Conservation (phyloP, 176 grass and related monocot species). For the Saccharum spontaneum region DNA sequence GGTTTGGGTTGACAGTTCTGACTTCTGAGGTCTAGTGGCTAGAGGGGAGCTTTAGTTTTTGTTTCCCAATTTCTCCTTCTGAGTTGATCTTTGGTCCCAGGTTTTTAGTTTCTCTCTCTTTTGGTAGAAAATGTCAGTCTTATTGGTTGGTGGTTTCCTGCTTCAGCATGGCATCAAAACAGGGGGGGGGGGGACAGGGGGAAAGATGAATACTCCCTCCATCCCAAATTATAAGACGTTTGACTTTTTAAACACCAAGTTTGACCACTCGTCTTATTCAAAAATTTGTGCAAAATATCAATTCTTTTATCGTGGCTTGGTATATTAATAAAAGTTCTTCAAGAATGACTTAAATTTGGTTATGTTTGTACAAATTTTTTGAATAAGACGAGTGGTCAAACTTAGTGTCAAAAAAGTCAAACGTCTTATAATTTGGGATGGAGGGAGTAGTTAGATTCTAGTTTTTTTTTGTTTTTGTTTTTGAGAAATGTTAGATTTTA, state of each 20-base stretch:
- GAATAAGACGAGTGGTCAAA: too few species aligned
- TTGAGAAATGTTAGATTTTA: not conserved
- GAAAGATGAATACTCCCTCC: not conserved
- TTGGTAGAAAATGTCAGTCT: not conserved
- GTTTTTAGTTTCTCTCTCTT: not conserved
- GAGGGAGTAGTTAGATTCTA: slow-evolving; percentile 19
- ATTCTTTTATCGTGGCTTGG: too few species aligned
- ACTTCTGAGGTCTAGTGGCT: not conserved
- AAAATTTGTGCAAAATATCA: too few species aligned
- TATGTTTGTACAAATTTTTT: too few species aligned
- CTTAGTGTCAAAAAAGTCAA: too few species aligned
- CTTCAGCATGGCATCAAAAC: slow-evolving; percentile 12
- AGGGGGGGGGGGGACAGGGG: not conserved
- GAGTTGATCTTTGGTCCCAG: not conserved
- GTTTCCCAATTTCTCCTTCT: not conserved
- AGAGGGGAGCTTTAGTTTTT: not conserved
- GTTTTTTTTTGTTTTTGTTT: too few species aligned
- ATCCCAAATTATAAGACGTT: too few species aligned
- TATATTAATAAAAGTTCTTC: too few species aligned
- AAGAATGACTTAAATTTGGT: too few species aligned
- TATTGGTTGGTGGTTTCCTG: not conserved
- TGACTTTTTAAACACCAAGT: too few species aligned
- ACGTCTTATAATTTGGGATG: too few species aligned
- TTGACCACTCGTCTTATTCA: too few species aligned
- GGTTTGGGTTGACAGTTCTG: slow-evolving; percentile 42